Base-by-base conservation (phyloP, 1,284 basidiomycete species). In the Ustilago loliicola region DNA sequence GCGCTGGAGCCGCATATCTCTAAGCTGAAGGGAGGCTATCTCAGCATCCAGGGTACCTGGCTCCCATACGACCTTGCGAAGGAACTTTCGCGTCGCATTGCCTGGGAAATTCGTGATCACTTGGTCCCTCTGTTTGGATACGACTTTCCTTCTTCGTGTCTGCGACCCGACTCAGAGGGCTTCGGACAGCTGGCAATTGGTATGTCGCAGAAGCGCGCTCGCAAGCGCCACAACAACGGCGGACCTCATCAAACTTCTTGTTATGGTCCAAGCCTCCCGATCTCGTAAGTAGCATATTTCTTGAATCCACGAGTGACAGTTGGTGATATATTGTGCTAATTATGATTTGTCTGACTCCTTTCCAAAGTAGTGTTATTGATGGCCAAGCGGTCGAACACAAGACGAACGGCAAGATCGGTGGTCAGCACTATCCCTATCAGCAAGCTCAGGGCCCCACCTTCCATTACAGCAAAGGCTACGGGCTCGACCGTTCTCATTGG, bases 31-130 rank as follows among this genome's bases (percentile, higher is more conserved):
- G 79, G 79, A 29, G 79, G 79, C 0, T 80, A 79, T 29, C 72
- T 80, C 8, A 80, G 78, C 59, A 80, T 80, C 54, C 79, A 80
- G 19, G 77, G 79, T 19, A 80, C 76, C 1, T 80, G 79, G 79
- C 66, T 80, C 1, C 72, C 79, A 0, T 79, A 67, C 45, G 72
- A 75, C 19, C 42, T 80, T 25, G 77, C 79, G 17, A 70, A 74
- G 27, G 72, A 79, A 56, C 69, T 80, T 6, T 73, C 76, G 23
- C 71, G 79, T 7, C 66, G 79, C n/a, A 74, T 77, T 40, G 79
- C 77, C 6, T 78, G 64, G 64, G 66, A 72, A 38, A 79, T 80
- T 36, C 72, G 79, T 0, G 63, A 79, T 9, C 63, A 79, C 47
- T 60, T 80, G 8, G 77, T 80, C 1, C 79, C 79, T 10, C 61